Evolutionary conservation across 2,329 filamentous ascomycete genomes (phyloP).

Genomic region (Alternaria gaisen): DNA sequence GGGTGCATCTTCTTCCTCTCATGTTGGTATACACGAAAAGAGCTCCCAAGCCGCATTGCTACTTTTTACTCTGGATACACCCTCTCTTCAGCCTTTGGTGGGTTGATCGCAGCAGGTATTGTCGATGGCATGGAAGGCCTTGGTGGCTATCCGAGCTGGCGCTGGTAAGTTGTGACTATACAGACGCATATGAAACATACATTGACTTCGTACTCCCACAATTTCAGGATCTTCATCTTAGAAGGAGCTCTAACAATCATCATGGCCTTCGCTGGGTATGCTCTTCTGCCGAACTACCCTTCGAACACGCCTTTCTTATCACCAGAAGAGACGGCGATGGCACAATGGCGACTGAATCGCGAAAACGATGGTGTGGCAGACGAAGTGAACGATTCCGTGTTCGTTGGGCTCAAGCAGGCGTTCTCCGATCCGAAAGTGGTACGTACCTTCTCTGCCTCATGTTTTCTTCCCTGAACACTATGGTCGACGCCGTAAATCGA

Average conservation of each 20-base stretch:
- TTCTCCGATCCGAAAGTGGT: constrained; percentile 59
- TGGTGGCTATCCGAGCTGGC: constrained; percentile 36
- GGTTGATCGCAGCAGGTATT: constrained; percentile 62
- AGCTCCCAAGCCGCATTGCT: constrained; percentile 66
- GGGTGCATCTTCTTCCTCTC: constrained; percentile 33
- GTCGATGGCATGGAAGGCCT: constrained; percentile 46
- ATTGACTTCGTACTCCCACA: background rate
- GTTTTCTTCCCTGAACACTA: too few relatives aligned
- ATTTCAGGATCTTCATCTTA: constrained; percentile 24
- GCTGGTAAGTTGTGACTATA: constrained; percentile 16
- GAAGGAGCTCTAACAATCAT: constrained; percentile 32
- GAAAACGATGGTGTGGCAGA: constrained; percentile 27
- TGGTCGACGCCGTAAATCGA: too few relatives aligned
- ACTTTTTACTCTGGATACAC: constrained; percentile 64
- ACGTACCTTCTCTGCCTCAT: background rate
- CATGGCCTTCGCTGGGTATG: constrained; percentile 49
- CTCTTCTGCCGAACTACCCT: constrained; percentile 60
- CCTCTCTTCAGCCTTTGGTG: constrained; percentile 62
- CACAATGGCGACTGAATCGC: constrained; percentile 32
- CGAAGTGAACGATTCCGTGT: constrained; percentile 26
- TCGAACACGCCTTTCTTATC: constrained; percentile 58
- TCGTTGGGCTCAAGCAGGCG: constrained; percentile 58
- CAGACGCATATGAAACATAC: background rate
- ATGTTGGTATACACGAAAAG: constrained; percentile 35
- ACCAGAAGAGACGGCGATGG: constrained; percentile 29